Base-by-base conservation (phyloP, 2,329 filamentous ascomycete genomes). In the Aspergillus sp. region DNA sequence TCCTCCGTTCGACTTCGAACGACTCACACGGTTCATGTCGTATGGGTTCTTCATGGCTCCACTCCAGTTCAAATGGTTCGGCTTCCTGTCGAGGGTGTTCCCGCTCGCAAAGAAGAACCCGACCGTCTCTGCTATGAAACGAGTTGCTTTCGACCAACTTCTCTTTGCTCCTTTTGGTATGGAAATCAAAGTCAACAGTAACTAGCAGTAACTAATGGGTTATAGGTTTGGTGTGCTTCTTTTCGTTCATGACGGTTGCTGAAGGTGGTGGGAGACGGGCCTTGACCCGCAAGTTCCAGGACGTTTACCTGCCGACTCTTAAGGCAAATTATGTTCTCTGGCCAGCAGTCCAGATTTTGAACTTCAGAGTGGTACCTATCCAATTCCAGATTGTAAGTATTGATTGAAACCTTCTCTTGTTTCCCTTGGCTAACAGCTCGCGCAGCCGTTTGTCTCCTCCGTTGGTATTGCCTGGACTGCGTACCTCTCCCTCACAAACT, bases 1-100 rank as follows among this genome's bases (percentile, higher is more conserved):
- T 27, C 89, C 91, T 3, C 87, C 91, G 0, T 98, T 99, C 70
- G 93, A 99, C 76, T 98, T 98, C 69, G 95, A 98, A 78, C 87
- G 95, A 49, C 81, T 97, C 62, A 93, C 91, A 2, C 84, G 95
- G 48, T 99, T 98, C 80, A 97, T 98, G 91, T 89, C 90, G 5
- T 99, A 98, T 74, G 92, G 92, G 72, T 97, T 98, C 79, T 85
- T 89, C 71, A 97, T 98, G 91, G 92, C 95, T 4, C 95, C 95
- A 0, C 69, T 97, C 33, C 93, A 98, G 75, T 96, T 96, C 79
- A 89, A 91, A 73, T 99, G 95, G 95, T 98, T 98, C 77, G 85
- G 86, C 51, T 93, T 96, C 74, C 80, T 99, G 62, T 89, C 87
- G 34, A 83, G 81, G 64, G 82, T 86, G 9, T 99, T 99, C 70